A percentile compares a stretch with the other conserved stretches of the same genome.
Evolutionary conservation across 2,329 filamentous ascomycete species (phyloP).

Genomic region (Scedosporium aurantiacum): DNA sequence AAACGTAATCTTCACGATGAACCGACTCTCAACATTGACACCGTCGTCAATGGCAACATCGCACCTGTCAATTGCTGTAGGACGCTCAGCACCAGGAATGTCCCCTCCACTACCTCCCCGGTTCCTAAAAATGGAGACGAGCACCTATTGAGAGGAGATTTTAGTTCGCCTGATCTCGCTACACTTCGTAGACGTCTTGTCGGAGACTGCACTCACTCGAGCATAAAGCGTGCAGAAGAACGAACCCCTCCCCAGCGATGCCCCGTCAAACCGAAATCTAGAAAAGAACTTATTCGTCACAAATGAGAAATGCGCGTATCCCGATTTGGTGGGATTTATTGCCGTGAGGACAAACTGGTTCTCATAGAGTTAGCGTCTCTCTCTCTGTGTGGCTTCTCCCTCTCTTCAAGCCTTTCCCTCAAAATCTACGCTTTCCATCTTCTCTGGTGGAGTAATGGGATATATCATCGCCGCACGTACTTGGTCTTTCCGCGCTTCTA

Average conservation of each 20-base stretch:
- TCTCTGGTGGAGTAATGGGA: too few species aligned
- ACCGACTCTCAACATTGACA: slow-evolving; percentile 57
- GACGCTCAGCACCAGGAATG: slow-evolving; percentile 47
- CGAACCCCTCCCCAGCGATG: slow-evolving; percentile 37
- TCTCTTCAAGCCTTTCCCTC: too few species aligned
- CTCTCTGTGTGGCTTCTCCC: too few species aligned
- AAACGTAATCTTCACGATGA: slow-evolving; percentile 63
- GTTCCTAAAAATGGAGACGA: slow-evolving; percentile 65
- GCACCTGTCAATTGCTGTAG: slow-evolving; percentile 62
- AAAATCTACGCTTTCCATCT: background rate
- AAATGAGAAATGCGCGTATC: slow-evolving; percentile 63
- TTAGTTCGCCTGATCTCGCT: background rate
- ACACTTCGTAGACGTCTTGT: background rate
- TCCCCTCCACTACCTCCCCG: slow-evolving; percentile 42
- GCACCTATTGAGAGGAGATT: slow-evolving; percentile 30
- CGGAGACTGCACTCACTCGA: background rate
- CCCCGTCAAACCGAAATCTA: slow-evolving; percentile 55
- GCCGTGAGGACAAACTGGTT: slow-evolving; percentile 59
- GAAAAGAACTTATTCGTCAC: slow-evolving; percentile 60
- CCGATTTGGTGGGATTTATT: slow-evolving; percentile 70
- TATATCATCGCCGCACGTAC: slow-evolving; percentile 25
- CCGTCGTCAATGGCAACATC: slow-evolving; percentile 65
- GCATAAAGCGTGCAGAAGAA: slow-evolving; percentile 64
- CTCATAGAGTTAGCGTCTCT: background rate
- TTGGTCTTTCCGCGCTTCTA: slow-evolving; percentile 60